Percentiles rank a stretch among this genome's conserved stretches.
Conservation (phyloP, 192 early-diverging fungal species). For the Piromyces sp. region DNA sequence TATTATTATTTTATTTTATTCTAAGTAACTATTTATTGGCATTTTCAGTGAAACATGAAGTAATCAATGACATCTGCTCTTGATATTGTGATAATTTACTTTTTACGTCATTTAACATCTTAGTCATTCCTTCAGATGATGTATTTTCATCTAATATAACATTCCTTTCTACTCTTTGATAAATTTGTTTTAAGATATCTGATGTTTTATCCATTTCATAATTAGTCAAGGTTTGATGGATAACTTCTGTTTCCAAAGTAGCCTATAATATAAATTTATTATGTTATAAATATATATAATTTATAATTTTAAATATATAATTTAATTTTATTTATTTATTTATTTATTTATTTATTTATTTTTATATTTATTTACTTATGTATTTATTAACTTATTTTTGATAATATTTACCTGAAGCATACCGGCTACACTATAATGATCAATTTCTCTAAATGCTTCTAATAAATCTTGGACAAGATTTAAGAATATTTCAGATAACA, state of each 20-base stretch:
- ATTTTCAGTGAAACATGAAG: not conserved
- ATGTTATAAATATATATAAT: too few relatives aligned
- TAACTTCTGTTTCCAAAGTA: conserved; percentile 78
- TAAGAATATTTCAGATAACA: conserved; percentile 52
- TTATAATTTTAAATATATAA: too few relatives aligned
- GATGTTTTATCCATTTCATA: conserved; percentile 52
- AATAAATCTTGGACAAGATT: conserved; percentile 66
- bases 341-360: too few relatives aligned
- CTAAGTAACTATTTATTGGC: not conserved
- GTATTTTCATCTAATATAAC: conserved; percentile 9
- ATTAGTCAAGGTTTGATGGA: conserved; percentile 61
- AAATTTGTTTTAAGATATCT: conserved; percentile 55
- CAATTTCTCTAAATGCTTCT: conserved; percentile 55
- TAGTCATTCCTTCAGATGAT: conserved; percentile 17
- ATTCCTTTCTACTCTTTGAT: conserved; percentile 45
- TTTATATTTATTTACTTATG: not conserved
- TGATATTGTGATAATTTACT: conserved; percentile 6
- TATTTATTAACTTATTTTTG: too few relatives aligned
- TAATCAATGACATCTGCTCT: conserved; percentile 13
- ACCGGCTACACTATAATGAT: conserved; percentile 73
- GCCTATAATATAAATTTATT: conserved; percentile 26
- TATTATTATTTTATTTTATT: not conserved
- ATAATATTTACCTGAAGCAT: conserved; percentile 65
- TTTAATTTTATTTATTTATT: too few relatives aligned
- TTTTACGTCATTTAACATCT: conserved; percentile 2